These are phyloP conservation scores for Phlegmacium glaucopus DNA, from an alignment of 768 basidiomycete genomes.

Conservation along the genomic window DNA sequence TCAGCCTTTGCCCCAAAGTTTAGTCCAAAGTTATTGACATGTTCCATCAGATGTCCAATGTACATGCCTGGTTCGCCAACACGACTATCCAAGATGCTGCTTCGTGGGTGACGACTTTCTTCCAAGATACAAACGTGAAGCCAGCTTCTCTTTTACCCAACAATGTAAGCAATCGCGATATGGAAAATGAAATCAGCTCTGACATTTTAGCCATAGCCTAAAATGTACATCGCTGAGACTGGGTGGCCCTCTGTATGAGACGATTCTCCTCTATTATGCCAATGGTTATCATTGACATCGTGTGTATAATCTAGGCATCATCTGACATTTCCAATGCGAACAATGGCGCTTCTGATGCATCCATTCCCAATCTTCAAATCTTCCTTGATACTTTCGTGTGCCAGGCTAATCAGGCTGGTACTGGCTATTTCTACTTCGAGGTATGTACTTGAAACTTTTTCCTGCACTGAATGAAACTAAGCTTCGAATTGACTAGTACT, in stretches of 20 bases:
- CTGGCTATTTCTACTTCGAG: conserved; percentile 88
- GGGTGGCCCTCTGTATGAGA: conserved; percentile 64
- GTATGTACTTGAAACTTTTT: conserved; percentile 27
- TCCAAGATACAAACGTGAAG: conserved; percentile 61
- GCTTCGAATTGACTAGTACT: conserved; percentile 39
- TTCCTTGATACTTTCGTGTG: conserved; percentile 93
- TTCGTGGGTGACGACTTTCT: conserved; percentile 79
- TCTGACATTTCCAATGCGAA: conserved; percentile 50
- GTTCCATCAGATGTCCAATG: conserved; percentile 69
- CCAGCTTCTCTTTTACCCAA: conserved; percentile 61
- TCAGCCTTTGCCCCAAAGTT: no score
- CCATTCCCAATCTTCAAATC: conserved; percentile 56
- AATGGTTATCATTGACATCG: background rate
- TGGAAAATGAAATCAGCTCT: background rate
- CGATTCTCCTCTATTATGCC: background rate
- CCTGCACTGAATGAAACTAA: background rate
- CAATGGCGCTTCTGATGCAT: conserved; percentile 68
- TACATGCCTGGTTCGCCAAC: conserved; percentile 94
- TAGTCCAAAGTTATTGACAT: background rate
- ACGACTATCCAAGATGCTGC: conserved; percentile 69
- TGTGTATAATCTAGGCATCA: conserved; percentile 40
- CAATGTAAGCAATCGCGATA: conserved; percentile 27
- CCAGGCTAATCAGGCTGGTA: conserved; percentile 70
- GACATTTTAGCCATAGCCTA: conserved; percentile 36
- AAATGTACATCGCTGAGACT: conserved; percentile 92